Base-by-base conservation (phyloP, 2,329 filamentous ascomycete species). In the Fusarium haematococcum region DNA sequence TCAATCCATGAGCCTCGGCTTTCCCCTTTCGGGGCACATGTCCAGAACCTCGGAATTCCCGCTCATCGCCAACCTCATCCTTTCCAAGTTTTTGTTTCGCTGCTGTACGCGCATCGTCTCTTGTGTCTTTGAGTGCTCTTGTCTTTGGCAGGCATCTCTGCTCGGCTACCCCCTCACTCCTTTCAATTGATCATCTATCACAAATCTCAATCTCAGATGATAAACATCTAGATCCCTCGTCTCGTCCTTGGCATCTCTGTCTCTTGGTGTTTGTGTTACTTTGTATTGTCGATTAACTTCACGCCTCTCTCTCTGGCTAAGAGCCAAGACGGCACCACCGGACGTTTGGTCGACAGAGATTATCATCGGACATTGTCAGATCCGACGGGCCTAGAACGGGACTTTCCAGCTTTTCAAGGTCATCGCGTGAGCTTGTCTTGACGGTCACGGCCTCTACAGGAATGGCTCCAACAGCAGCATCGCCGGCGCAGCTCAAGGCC, bases 401-500 rank as follows among this genome's bases (percentile, higher is more conserved):
- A 63, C 39, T 27, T 50, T n/a, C 23, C 25, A 30, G 48, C 5
- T 52, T 27, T 30, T 18, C 23, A 50, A 50, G 45, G 8, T 32
- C 27, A 41, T 50, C 45, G 45, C n/a, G 43, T 48, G 27, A 54
- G 27, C 50, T 56, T 33, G 52, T 16, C 32, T 57, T 16, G 52
- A 56, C 33, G 11, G 23, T 23, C 35, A 33, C 39, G 48, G 16
- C 39, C 30, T 16, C 33, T 35, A 13, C 16, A 66, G 67, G 58
- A 75, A 75, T 75, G 73, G 43, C 60, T 43, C 63, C 18, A 32
- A 65, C 62, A 58, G 37, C 62, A 52, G 48, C 75, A 66, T 73
- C 79, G 6, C 66, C 75, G 9, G 67, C 72, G 50, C 71, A 79
- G 32, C 84, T 91, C 58, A 95, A 94, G 83, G 84, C 84, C 70